Evolutionary conservation across 1,284 basidiomycete genomes (phyloP).

Genomic region (Vanrija sp.): DNA sequence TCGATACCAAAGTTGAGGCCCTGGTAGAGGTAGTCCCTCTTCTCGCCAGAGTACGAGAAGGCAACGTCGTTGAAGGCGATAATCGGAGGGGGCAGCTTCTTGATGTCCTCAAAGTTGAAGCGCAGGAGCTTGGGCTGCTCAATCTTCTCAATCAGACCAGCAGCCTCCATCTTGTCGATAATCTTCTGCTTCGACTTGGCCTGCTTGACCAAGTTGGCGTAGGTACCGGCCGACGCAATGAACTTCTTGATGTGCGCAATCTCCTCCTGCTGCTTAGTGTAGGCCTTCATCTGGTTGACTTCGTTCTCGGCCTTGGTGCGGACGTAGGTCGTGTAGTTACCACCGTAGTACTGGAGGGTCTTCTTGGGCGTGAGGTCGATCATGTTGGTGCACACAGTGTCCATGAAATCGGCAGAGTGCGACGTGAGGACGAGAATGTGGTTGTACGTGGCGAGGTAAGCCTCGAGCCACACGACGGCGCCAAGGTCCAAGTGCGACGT

Average conservation of each 20-base stretch:
- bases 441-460: conserved; percentile 95
- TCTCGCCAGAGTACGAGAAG: conserved; percentile 88
- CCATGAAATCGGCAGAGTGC: conserved; percentile 99
- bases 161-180: conserved; percentile 99
- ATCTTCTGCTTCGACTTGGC: conserved; percentile 99
- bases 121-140: conserved; percentile 67
- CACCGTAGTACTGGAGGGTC: conserved; percentile 79
- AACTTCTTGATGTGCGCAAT: conserved; percentile 96
- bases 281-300: conserved; percentile 98
- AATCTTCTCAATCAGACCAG: conserved; percentile 88
- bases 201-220: conserved; percentile 96
- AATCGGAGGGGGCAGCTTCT: conserved; percentile 91
- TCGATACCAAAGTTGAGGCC: conserved; percentile 92
- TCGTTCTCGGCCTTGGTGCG: conserved; percentile 96
- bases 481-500: conserved; percentile 73
- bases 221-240: conserved; percentile 97
- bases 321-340: conserved; percentile 96
- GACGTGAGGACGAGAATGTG: conserved; percentile 80
- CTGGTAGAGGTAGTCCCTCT: conserved; percentile 82
- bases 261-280: conserved; percentile 96
- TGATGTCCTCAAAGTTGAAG: conserved; percentile 95
- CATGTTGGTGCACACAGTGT: conserved; percentile 92
- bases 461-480: conserved; percentile 98
- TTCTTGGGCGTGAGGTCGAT: conserved; percentile 77
- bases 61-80: conserved; percentile 94